Conservation (phyloP, 176 grass and related monocot species). For the Triticum urartu region DNA sequence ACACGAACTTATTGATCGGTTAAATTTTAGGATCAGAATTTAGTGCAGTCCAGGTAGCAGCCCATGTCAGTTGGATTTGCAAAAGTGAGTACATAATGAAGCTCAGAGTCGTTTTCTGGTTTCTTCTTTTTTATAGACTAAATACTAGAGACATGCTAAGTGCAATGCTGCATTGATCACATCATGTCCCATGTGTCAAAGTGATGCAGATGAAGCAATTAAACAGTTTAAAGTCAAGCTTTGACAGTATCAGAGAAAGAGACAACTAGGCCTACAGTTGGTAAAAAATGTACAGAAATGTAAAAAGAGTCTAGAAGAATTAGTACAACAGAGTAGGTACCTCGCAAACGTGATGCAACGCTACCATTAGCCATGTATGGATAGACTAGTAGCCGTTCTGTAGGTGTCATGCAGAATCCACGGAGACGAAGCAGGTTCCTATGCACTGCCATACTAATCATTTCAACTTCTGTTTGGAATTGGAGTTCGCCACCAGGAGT, state of each 20-base stretch:
- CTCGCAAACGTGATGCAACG: slow-evolving; percentile 76
- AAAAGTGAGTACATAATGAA: not conserved
- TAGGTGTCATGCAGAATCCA: slow-evolving; percentile 90
- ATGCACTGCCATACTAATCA: slow-evolving; percentile 89
- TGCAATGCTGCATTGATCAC: not conserved
- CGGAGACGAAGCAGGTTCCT: slow-evolving; percentile 68
- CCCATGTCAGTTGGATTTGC: not conserved
- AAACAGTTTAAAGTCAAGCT: not conserved
- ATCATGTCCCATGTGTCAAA: not conserved
- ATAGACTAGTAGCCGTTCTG: slow-evolving; percentile 72
- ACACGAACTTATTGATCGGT: not conserved
- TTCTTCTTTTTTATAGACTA: not conserved
- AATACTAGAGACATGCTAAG: not conserved
- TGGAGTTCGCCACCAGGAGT: slow-evolving; percentile 72
- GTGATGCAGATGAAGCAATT: not conserved
- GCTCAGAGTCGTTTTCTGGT: not conserved
- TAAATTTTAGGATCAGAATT: not conserved
- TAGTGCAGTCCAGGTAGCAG: not conserved
- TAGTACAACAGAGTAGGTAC: slow-evolving; percentile 12
- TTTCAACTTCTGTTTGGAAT: slow-evolving; percentile 82
- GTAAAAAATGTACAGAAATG: not conserved
- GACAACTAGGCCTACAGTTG: not conserved
- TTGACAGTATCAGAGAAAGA: not conserved
- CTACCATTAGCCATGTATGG: slow-evolving; percentile 80
- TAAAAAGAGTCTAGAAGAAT: not conserved